Base-by-base conservation (phyloP, 345 rosid genomes). In the Boechera stricta region DNA sequence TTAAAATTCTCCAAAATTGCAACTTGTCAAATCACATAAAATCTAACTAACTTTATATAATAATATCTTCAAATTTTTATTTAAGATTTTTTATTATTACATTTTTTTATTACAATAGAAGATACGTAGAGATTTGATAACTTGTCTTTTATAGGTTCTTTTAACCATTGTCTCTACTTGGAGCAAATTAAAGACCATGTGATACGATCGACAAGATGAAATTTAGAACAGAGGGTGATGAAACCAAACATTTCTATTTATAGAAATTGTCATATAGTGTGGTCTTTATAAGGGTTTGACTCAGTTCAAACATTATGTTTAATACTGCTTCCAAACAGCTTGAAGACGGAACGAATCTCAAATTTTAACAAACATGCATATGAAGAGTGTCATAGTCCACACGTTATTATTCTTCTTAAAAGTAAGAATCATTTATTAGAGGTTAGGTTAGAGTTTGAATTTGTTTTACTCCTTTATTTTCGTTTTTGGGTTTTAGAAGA, bases 281-380 rank as follows among this genome's bases (percentile, higher is more conserved):
- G 75, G 47, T 71, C 74, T 71, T 33, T 58, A 21, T 21, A 47
- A 33, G 32, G 6, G 39, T 59, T 62, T 48, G 62, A 75, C 79
- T 67, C 62, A 26, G 28, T 75, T 75, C 54, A 67, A 33, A 15
- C 36, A 56, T 7, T 15, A 73, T 63, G 45, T 52, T 73, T 39
- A 16, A 52, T 29, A 15, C 72, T 56, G 66, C 72, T 65, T 65
- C 72, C 78, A 56, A 67, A 67, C 65, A 28, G 73, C 73, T 52
- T 49, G 16, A 58, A 67, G 79, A 67, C 68, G 42, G 44, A 67
- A 58, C 44, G 67, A 75, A 75, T 67, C 73, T 75, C 67, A 45
- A 15, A 21, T 65, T 15, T 31, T 65, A 45, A 33, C 57, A 13
- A 63, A 24, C 55, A 42, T 29, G 16, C 6, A 29, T 6, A 52